These are phyloP conservation scores for Acrocalymma vagum DNA, from an alignment of 2,329 filamentous ascomycete genomes.

Conservation along the genomic window DNA sequence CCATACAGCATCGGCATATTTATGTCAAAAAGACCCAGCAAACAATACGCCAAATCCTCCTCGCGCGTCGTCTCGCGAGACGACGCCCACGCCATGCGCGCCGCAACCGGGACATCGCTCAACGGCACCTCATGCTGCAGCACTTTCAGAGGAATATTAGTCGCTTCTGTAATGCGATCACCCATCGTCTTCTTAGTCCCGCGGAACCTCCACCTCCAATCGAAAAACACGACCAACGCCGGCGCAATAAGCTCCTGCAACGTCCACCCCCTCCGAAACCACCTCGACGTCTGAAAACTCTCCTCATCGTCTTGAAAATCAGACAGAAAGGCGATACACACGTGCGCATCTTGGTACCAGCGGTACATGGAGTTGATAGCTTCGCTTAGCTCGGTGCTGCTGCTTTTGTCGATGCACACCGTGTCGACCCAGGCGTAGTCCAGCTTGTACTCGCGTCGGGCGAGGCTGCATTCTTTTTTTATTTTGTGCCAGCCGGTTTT, in stretches of 20 bases:
- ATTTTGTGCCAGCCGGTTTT: slow-evolving; percentile 20
- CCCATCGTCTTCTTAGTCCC: slow-evolving; percentile 11
- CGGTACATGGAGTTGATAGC: slow-evolving; percentile 18
- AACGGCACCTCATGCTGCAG: slow-evolving; percentile 8
- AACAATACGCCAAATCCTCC: slow-evolving; percentile 26
- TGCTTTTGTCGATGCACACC: slow-evolving; percentile 23
- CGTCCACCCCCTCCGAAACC: slow-evolving; percentile 23
- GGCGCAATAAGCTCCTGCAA: slow-evolving; percentile 23
- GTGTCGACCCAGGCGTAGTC: slow-evolving; percentile 24
- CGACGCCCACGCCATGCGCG: slow-evolving; percentile 26
- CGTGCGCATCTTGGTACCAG: slow-evolving; percentile 17
- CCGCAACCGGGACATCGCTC: slow-evolving; percentile 15
- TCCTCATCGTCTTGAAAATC: slow-evolving; percentile 9
- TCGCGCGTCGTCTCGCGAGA: slow-evolving; percentile 22
- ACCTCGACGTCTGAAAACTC: slow-evolving; percentile 16
- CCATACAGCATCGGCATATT: slow-evolving; percentile 23
- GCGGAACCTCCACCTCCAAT: slow-evolving; percentile 9
- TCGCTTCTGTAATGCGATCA: slow-evolving; percentile 8
- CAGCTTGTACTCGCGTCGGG: slow-evolving; percentile 6
- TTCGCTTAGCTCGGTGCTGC: slow-evolving; percentile 11
- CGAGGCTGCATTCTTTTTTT: slow-evolving; percentile 14
- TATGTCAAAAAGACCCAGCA: slow-evolving; percentile 22
- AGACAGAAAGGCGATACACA: slow-evolving; percentile 18
- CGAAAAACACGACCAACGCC: slow-evolving; percentile 15
- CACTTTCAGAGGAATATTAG: slow-evolving; percentile 11